These are phyloP conservation scores for Inga laurina DNA, from an alignment of 306 rosid genomes.

Conservation along the genomic window DNA sequence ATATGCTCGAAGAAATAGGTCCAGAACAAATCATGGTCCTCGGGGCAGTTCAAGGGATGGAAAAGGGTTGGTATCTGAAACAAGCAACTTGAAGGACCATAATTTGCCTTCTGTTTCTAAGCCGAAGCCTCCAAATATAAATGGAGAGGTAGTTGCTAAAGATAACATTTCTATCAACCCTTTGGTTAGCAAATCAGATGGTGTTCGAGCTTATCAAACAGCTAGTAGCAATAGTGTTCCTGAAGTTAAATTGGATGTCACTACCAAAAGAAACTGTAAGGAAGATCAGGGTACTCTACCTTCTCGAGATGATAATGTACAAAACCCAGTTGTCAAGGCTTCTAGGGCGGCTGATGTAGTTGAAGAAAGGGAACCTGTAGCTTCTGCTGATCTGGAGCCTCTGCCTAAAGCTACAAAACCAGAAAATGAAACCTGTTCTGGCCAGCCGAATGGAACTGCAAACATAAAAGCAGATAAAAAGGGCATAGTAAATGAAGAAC, in stretches of 20 bases:
- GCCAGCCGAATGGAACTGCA: conserved; percentile 67
- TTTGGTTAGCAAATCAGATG: conserved; percentile 53
- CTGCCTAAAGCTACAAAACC: conserved; percentile 43
- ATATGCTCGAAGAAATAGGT: conserved; percentile 94
- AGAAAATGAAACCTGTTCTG: conserved; percentile 56
- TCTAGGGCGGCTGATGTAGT: conserved; percentile 48
- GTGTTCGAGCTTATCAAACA: conserved; percentile 44
- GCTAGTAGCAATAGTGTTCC: conserved; percentile 45
- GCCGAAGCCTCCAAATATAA: conserved; percentile 62
- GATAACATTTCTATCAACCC: conserved; percentile 45
- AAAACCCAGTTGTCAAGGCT: conserved; percentile 43
- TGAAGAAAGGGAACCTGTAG: conserved; percentile 47
- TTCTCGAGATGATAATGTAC: conserved; percentile 45
- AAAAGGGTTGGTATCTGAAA: conserved; percentile 57
- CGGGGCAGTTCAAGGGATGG: conserved; percentile 64
- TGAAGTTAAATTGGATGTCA: conserved; percentile 56
- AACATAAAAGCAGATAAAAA: conserved; percentile 56
- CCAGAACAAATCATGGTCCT: conserved; percentile 84
- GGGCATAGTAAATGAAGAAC: conserved; percentile 58
- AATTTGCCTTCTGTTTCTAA: conserved; percentile 56
- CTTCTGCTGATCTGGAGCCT: conserved; percentile 46
- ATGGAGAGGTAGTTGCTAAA: conserved; percentile 58
- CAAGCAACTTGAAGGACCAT: conserved; percentile 61
- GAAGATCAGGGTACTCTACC: conserved; percentile 47
- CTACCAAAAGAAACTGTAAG: conserved; percentile 39